Evolutionary conservation across 495 filamentous ascomycete genomes (phyloP), one percentile per base, ranked within the genome.

Genomic region (Aspergillus panamensis): DNA sequence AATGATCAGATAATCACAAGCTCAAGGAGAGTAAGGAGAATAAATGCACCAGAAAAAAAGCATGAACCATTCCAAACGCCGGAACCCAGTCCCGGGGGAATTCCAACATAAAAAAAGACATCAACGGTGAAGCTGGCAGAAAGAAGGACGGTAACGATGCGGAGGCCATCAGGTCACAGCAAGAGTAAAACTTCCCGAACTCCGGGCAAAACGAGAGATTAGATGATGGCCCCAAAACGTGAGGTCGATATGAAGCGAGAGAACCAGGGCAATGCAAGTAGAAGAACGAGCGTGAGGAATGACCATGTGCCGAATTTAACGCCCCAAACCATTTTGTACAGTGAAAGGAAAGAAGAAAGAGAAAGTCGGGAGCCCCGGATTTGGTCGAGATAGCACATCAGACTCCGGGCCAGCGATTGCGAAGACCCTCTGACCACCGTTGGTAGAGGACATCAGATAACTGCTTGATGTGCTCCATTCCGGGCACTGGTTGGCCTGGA

Each of bases 391-490:
- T 12, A 30, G 30, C 7, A 12, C 32, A 44, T 66, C 69, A 85
- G 17, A 81, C 68, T 32, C 75, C 73, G 16, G 83, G 81, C 93
- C 93, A 98, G 53, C 93, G 80, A 51, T 79, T 82, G 63, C 86
- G 85, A 65, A 97, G 71, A 13, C 90, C 92, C 58, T 95, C 90
- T 1, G 88, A 80, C 94, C 94, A 98, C 20, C 93, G 82, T 42
- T 84, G 78, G 72, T 96, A 97, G 17, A 98, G 81, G 29, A 96
- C 87, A 73, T 97, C 92, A 10, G 89, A 88, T 25, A 98, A 74
- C 68, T 92, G 84, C 66, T 90, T 91, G 55, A 88, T 89, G 69
- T 96, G 91, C 68, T 96, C 91, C 91, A 96, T 92, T 4, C 91
- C 92, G 6, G 85, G 79, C 45, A 82, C 75, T 20, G 82, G 63